phyloP scores from a whole-genome alignment of 306 rosid genomes.

The Benincasa hispida region DNA sequence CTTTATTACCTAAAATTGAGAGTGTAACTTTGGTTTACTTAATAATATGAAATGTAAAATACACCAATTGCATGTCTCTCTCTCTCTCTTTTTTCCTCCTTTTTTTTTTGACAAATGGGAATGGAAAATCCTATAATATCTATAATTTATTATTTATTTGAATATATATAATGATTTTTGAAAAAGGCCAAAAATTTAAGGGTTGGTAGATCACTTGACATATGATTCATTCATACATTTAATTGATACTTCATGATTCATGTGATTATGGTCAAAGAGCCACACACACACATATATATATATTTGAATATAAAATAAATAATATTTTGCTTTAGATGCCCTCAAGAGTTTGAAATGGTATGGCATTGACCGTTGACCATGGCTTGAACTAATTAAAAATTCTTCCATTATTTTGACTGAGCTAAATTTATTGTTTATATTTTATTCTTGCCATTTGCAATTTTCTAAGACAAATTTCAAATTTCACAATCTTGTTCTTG shows the following conservation, averaged over 20 bases:
- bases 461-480: neutral
- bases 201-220: neutral
- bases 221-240: neutral
- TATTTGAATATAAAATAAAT: neutral
- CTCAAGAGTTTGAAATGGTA: neutral
- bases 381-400: neutral
- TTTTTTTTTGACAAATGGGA: no score
- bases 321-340: neutral
- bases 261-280: neutral
- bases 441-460: neutral
- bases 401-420: neutral
- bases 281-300: neutral
- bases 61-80: no score
- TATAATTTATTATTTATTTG: neutral
- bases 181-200: neutral
- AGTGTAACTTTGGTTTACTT: neutral
- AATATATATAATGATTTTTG: neutral
- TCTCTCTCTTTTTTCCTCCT: no score
- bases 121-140: neutral
- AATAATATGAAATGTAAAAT: no score
- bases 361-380: neutral
- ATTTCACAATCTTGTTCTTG: neutral
- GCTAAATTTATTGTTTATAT: neutral
- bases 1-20: no score
- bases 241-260: neutral